Base-by-base conservation (phyloP, 2,329 filamentous ascomycete genomes). In the Raffaelea ambrosiae region DNA sequence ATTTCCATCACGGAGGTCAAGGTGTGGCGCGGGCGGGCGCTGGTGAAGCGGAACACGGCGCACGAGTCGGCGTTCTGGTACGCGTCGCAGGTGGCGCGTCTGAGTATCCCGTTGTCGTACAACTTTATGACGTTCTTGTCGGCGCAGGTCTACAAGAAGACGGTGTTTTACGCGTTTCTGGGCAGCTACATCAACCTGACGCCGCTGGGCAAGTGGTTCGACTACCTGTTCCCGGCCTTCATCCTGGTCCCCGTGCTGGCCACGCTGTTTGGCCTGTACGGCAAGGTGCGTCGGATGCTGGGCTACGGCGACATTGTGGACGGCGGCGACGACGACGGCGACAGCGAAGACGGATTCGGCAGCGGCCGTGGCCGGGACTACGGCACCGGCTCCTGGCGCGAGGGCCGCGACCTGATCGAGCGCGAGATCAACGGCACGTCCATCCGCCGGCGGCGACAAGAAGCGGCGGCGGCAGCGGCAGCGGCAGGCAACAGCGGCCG, bases 41-140 rank as follows among this genome's bases (percentile, higher is more conserved):
- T 98, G 5, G 91, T 97, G 42, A 81, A 80, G 50, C 83, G 93
- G 49, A 93, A 95, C 61, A 98, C 93, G 0, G 91, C 94, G 50
- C 83, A 88, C 51, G 93, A 97, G 63, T 88, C 84, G 44, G 93
- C 93, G 1, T 94, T 91, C 56, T 98, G 94, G 89, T 98, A 97
- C 61, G 85, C 88, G 1, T 83, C 88, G 50, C 88, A 96, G 63
- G 86, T 96, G 11, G 91, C 93, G 45, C 88, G 90, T 59, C 79
- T 98, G 40, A 95, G 87, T 1, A 88, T 98, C 0, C 93, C 93
- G 1, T 74, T 98, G 9, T 83, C 87, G 4, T 98, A 95, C 77
- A 98, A 98, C 67, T 98, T 97, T 61, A 76, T 95, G 63, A 96
- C 91, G 1, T 91, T 97, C 62, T 67, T 96, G 20, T 85, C 86